Evolutionary conservation across 2,329 filamentous ascomycete genomes (phyloP).

Genomic region (Sporothrix euskadiensis): DNA sequence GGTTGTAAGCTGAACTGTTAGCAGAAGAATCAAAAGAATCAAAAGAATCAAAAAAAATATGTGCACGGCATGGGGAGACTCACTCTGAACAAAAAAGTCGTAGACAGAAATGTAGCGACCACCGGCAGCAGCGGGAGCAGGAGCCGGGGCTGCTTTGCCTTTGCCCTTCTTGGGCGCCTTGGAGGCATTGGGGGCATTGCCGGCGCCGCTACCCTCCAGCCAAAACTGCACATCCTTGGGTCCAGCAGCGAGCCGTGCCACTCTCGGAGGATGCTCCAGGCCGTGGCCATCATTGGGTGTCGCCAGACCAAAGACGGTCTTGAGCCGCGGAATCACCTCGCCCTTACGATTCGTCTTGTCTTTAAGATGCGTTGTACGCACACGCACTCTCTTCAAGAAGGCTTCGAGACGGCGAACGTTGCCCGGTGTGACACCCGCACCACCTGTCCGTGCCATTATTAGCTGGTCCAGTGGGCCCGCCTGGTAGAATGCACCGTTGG

Average conservation of each 20-base stretch:
- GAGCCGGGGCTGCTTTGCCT: slow-evolving; percentile 17
- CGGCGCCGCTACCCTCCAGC: slow-evolving; percentile 38
- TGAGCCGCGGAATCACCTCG: slow-evolving; percentile 40
- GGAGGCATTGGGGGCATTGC: neutral
- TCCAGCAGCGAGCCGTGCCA: slow-evolving; percentile 45
- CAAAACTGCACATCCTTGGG: slow-evolving; percentile 58
- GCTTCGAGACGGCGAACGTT: slow-evolving; percentile 35
- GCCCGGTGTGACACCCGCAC: neutral
- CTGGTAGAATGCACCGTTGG: slow-evolving; percentile 41
- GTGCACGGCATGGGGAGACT: slow-evolving; percentile 31
- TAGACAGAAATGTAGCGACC: slow-evolving; percentile 53
- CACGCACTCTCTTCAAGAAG: slow-evolving; percentile 44
- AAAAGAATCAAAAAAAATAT: neutral
- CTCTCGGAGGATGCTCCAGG: slow-evolving; percentile 36
- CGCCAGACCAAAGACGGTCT: slow-evolving; percentile 43
- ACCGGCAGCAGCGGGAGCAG: slow-evolving; percentile 33
- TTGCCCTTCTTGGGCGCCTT: slow-evolving; percentile 2
- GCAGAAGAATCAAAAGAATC: neutral
- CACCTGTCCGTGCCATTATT: slow-evolving; percentile 21
- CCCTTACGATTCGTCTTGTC: slow-evolving; percentile 40
- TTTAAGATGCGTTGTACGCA: slow-evolving; percentile 45
- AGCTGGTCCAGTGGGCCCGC: slow-evolving; percentile 34
- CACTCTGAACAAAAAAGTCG: slow-evolving; percentile 50
- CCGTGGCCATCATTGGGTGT: slow-evolving; percentile 40
- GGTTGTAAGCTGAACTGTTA: slow-evolving; percentile 39